These are phyloP conservation scores for Irpex sp. DNA, from an alignment of 1,284 basidiomycete genomes.

Conservation along the genomic window DNA sequence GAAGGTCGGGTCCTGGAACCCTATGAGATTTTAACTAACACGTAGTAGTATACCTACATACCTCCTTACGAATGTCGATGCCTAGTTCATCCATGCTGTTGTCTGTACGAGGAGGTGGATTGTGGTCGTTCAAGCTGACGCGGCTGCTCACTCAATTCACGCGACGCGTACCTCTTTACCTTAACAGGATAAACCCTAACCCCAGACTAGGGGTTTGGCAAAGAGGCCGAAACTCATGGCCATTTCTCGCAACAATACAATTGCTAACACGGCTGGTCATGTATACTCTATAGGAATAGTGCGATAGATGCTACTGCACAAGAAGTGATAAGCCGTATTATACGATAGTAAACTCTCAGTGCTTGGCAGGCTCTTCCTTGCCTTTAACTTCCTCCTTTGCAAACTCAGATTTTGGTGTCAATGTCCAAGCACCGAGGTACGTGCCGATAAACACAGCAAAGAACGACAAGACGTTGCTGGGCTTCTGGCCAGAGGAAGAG, in stretches of 20 bases:
- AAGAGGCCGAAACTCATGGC: too few relatives aligned
- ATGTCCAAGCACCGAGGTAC: conserved; percentile 43
- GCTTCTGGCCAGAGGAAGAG: conserved; percentile 30
- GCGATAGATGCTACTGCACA: background rate
- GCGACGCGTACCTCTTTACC: background rate
- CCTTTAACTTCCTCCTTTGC: conserved; percentile 10
- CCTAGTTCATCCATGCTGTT: conserved; percentile 71
- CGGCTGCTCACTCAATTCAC: conserved; percentile 31
- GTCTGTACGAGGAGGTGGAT: background rate
- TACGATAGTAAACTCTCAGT: background rate
- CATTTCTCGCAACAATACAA: too few relatives aligned
- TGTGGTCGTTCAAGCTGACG: conserved; percentile 40
- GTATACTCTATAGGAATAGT: background rate
- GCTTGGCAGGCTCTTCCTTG: background rate
- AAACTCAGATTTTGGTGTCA: conserved; percentile 26
- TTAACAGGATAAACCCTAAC: background rate
- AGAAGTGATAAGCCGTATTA: too few relatives aligned
- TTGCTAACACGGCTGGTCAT: too few relatives aligned
- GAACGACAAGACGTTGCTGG: conserved; percentile 48
- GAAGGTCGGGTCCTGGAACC: conserved; percentile 81
- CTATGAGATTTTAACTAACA: conserved; percentile 7
- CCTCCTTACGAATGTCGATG: conserved; percentile 85
- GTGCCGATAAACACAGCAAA: conserved; percentile 52
- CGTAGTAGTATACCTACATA: conserved; percentile 32
- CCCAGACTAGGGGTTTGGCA: background rate